Percentiles rank a stretch among this genome's conserved stretches.
These are phyloP conservation scores for Sugiyamaella valdiviana DNA, from an alignment of 805 yeast genomes.

Conservation along the genomic window DNA sequence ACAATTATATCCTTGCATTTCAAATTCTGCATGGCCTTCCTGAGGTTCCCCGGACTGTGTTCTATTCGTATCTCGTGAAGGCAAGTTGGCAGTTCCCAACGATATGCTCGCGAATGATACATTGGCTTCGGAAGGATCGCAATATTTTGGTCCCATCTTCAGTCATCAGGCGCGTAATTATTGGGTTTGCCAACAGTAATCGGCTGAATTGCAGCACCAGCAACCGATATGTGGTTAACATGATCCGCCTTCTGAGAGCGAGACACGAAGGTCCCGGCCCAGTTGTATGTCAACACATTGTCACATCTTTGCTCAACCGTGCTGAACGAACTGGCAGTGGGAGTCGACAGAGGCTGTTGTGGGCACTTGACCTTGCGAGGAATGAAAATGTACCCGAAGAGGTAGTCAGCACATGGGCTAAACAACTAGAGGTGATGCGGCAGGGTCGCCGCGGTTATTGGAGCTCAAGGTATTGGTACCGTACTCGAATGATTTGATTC, in stretches of 20 bases:
- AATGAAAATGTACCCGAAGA: conserved; percentile 19
- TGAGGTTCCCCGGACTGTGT: conserved; percentile 9
- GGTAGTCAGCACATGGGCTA: conserved; percentile 21
- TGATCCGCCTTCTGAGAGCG: conserved; percentile 18
- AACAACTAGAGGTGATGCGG: conserved; percentile 20
- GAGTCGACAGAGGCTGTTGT: conserved; percentile 23
- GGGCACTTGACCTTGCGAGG: conserved; percentile 27
- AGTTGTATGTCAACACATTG: conserved; percentile 16
- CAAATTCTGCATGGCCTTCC: conserved; percentile 11
- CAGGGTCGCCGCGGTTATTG: conserved; percentile 22
- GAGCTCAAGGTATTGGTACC: conserved; percentile 7
- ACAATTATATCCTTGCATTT: conserved; percentile 11
- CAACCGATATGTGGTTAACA: conserved; percentile 18
- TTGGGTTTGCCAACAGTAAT: conserved; percentile 18
- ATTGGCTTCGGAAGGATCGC: conserved; percentile 21
- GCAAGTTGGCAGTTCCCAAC: conserved; percentile 23
- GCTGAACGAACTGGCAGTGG: conserved; percentile 21
- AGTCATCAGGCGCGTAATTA: conserved; percentile 21
- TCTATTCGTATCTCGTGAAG: conserved; percentile 15
- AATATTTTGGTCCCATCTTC: conserved; percentile 15
- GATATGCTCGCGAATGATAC: conserved; percentile 16
- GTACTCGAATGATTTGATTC: neutral
- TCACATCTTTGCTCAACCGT: conserved; percentile 21
- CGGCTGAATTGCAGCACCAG: conserved; percentile 23
- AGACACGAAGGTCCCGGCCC: conserved; percentile 7